These are phyloP conservation scores for Hymenochaete sp. DNA, from an alignment of 1,284 basidiomycete genomes.

Conservation along the genomic window DNA sequence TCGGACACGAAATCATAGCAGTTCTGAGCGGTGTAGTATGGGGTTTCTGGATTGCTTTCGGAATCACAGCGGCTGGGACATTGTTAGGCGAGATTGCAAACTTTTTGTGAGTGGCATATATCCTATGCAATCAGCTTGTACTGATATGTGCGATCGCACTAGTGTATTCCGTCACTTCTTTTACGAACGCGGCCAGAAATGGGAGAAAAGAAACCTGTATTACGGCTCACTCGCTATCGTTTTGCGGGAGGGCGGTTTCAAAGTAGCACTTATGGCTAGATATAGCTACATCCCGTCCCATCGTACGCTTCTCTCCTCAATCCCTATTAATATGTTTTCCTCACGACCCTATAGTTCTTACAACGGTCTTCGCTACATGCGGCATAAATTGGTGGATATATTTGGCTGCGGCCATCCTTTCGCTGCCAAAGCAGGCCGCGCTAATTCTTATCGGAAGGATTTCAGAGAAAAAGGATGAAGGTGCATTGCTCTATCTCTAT, in stretches of 20 bases:
- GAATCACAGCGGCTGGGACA: conserved; percentile 57
- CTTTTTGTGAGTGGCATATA: conserved; percentile 44
- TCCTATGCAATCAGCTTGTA: too few species aligned
- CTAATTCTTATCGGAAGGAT: conserved; percentile 70
- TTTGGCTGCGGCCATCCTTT: conserved; percentile 61
- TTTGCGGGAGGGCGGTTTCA: conserved; percentile 74
- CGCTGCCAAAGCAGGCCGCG: conserved; percentile 70
- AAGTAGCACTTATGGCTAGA: conserved; percentile 63
- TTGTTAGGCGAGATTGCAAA: conserved; percentile 64
- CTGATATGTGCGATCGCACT: too few species aligned
- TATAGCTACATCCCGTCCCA: conserved; percentile 77
- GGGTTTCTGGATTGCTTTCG: conserved; percentile 44
- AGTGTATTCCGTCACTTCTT: too few species aligned
- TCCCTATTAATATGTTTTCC: not conserved
- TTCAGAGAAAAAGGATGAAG: conserved; percentile 28
- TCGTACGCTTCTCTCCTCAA: conserved; percentile 33
- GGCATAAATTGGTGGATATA: conserved; percentile 71
- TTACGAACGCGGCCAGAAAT: conserved; percentile 60
- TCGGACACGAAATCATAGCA: conserved; percentile 48
- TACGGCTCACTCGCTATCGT: conserved; percentile 76
- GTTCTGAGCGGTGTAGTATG: conserved; percentile 46
- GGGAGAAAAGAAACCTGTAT: conserved; percentile 60
- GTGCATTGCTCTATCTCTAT: not conserved
- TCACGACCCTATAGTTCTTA: not conserved
- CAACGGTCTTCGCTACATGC: conserved; percentile 43